phyloP scores from a whole-genome alignment of 2,329 filamentous ascomycete species.

The Diplodia scrobiculata region DNA sequence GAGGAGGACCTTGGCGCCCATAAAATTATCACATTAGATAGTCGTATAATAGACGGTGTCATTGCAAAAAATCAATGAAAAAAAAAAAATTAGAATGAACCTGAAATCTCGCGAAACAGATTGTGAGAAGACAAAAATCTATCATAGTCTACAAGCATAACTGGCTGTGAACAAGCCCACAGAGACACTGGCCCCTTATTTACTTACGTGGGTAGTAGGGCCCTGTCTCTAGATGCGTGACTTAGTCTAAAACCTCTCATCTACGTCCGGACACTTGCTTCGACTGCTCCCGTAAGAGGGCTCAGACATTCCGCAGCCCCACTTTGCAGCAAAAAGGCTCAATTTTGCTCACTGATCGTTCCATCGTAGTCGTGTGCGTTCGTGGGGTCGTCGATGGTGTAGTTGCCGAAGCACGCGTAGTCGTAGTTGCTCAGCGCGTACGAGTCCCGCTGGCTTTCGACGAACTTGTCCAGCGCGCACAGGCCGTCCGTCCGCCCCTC shows the following conservation, averaged over 20 bases:
- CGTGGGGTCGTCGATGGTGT: slow-evolving; percentile 10
- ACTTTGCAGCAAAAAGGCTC: neutral
- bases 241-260: neutral
- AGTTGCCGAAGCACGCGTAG: slow-evolving; percentile 25
- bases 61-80: too few relatives aligned
- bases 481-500: slow-evolving; percentile 17
- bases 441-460: slow-evolving; percentile 16
- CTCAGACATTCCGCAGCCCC: too few relatives aligned
- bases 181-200: too few relatives aligned
- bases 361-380: slow-evolving; percentile 9
- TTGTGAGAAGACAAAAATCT: too few relatives aligned
- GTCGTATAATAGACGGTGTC: too few relatives aligned
- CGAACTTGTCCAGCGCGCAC: slow-evolving; percentile 13
- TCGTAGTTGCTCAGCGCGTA: slow-evolving; percentile 21
- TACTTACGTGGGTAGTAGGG: too few relatives aligned
- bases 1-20: neutral
- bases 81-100: neutral
- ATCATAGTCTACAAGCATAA: too few relatives aligned
- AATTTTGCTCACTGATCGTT: slow-evolving; percentile 9
- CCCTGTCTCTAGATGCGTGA: too few relatives aligned
- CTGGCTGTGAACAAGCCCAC: too few relatives aligned
- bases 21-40: neutral
- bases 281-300: too few relatives aligned
- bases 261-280: neutral
- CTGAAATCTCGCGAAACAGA: too few relatives aligned